Conservation (phyloP, 805 yeast species). For the Kuraishia borneana region DNA sequence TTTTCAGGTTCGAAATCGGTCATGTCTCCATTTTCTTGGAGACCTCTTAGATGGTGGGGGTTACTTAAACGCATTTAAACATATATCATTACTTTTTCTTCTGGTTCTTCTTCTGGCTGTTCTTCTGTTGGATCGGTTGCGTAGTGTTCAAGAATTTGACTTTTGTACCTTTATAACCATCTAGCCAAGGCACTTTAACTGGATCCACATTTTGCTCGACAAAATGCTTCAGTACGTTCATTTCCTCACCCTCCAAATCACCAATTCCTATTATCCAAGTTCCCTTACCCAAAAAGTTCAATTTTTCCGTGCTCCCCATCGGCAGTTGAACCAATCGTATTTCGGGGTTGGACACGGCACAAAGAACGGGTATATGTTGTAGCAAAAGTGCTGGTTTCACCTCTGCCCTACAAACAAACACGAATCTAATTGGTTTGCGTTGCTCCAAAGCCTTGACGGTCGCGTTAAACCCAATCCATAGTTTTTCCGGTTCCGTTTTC, state of each 20-base stretch:
- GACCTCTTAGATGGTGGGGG: neutral
- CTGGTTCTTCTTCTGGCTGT: conserved; percentile 12
- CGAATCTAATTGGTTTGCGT: conserved; percentile 28
- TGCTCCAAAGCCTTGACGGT: conserved; percentile 35
- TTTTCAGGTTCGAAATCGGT: neutral
- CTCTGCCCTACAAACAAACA: conserved; percentile 56
- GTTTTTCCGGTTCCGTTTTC: conserved; percentile 9
- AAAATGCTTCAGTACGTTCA: conserved; percentile 7
- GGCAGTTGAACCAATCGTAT: conserved; percentile 57
- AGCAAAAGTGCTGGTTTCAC: conserved; percentile 36
- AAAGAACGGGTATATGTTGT: conserved; percentile 47
- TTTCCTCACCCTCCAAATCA: conserved; percentile 10
- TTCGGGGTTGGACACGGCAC: conserved; percentile 31
- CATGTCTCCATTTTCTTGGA: no score
- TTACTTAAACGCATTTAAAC: neutral
- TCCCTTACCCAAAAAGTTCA: conserved; percentile 22
- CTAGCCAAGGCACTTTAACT: conserved; percentile 35
- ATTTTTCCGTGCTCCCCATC: conserved; percentile 20
- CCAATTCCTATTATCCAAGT: conserved; percentile 25
- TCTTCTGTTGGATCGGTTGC: conserved; percentile 28
- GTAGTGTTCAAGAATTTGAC: conserved; percentile 33
- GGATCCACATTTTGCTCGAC: conserved; percentile 16
- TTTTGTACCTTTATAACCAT: conserved; percentile 22
- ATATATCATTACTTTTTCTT: neutral
- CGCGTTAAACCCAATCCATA: conserved; percentile 43